Evolutionary conservation across 768 basidiomycete species (phyloP), one percentile per base, ranked within the genome.

Genomic region (Gloeostereum incarnatum): DNA sequence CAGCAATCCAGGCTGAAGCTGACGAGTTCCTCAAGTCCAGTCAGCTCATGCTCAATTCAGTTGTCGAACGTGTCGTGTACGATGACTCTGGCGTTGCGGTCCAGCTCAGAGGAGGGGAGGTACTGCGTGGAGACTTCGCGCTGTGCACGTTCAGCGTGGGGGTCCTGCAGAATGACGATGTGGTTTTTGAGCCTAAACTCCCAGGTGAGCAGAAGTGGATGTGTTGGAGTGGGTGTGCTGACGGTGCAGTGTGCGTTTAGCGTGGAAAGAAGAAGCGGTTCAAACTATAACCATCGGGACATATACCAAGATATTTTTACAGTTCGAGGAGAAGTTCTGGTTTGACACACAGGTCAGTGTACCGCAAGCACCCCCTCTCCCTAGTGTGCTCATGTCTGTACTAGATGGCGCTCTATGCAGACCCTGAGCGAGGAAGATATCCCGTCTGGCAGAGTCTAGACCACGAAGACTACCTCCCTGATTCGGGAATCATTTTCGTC

Each of bases 91-190:
- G 68, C 2, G 75, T 76, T 11, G 57, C 52, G 1, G 68, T 84
- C 23, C 60, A 60, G 11, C 58, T 78, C 20, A 45, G 54, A 1
- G 56, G 66, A 40, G 75, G 73, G 1, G 43, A 55, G 22, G 56
- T 29, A 2, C 48, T 81, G 17, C 58, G 53, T 10, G 77, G 68
- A 10, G 70, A 80, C 36, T 75, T 78, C 50, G 77, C 71, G 3
- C 49, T 84, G 20, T 73, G 71, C 44, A 83, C 81, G 0, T 83
- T 83, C 56, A 81, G 79, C 43, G 51, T 80, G 1, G 81, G 81
- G 0, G 81, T 84, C 5, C 58, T 84, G 38, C 81, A 84, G 56
- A 62, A 78, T 40, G 58, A 66, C 21, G 78, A 81, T 42, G 71
- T 83, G 4, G 41, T 36, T 3, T 83, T 80, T 45, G 49, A 66